Evolutionary conservation across 352 stramenopile genomes (phyloP).

Genomic region (Globisporangium barbulae): DNA sequence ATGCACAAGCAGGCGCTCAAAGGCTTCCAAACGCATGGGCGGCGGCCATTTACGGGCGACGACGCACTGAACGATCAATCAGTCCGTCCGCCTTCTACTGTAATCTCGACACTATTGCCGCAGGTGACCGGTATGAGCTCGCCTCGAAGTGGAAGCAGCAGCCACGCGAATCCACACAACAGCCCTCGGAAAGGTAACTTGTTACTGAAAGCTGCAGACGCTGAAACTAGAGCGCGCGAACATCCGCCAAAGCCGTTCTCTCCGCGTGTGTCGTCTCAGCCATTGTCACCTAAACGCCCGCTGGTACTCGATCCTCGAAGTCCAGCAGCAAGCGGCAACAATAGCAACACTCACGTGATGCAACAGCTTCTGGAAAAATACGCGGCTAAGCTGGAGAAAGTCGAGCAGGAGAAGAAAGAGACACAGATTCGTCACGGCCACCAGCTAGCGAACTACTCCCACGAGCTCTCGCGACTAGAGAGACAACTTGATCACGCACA

Average conservation of each 20-base stretch:
- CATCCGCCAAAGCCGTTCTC: background rate
- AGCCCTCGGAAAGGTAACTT: constrained; percentile 1
- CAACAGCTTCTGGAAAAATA: constrained; percentile 28
- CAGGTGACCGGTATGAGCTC: constrained; percentile 1
- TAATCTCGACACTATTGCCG: background rate
- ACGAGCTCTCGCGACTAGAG: constrained; percentile 64
- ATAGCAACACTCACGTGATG: background rate
- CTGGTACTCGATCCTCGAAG: background rate
- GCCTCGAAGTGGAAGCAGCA: background rate
- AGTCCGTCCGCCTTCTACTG: background rate
- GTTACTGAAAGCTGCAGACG: background rate
- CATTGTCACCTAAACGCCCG: constrained; percentile 2
- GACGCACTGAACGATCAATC: background rate
- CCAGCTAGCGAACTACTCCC: constrained; percentile 65
- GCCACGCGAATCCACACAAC: background rate
- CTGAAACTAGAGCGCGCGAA: background rate
- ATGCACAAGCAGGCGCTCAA: constrained; percentile 54
- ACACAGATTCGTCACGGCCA: constrained; percentile 42
- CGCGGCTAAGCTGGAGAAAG: constrained; percentile 30
- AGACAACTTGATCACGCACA: constrained; percentile 59
- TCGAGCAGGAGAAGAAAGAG: constrained; percentile 52
- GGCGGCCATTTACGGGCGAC: constrained; percentile 2
- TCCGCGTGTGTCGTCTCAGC: background rate
- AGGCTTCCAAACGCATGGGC: constrained; percentile 16
- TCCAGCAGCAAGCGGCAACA: constrained; percentile 1